A percentile compares a stretch with the other conserved stretches of the same genome.
Evolutionary conservation across 495 filamentous ascomycete species (phyloP).

Genomic region (Aspergillus bertholletiae): DNA sequence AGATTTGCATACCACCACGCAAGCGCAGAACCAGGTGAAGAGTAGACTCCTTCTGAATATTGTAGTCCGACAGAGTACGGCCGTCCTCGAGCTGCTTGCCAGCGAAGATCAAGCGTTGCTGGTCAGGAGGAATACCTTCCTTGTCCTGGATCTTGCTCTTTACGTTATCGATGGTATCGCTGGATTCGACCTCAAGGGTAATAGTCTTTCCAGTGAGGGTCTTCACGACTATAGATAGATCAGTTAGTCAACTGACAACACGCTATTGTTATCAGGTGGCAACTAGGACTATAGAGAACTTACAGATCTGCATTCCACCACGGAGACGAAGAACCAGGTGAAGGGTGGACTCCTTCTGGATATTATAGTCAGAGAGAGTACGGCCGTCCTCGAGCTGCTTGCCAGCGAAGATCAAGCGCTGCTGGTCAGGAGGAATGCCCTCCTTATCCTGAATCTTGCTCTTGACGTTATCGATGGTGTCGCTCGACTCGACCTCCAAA

Average conservation of each 20-base stretch:
- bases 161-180: slow-evolving; percentile 95
- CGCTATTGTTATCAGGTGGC: slow-evolving; percentile 9
- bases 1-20: slow-evolving; percentile 72
- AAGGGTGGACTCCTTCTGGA: slow-evolving; percentile 96
- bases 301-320: slow-evolving; percentile 98
- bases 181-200: slow-evolving; percentile 95
- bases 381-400: slow-evolving; percentile 98
- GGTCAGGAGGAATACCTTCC: slow-evolving; percentile 74
- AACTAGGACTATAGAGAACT: slow-evolving; percentile 27
- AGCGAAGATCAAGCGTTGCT: slow-evolving; percentile 72
- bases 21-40: slow-evolving; percentile 69
- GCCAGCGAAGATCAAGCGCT: slow-evolving; percentile 97
- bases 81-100: slow-evolving; percentile 72
- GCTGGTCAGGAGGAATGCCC: slow-evolving; percentile 95
- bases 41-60: slow-evolving; percentile 71
- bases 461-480: slow-evolving; percentile 99
- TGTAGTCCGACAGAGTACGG: slow-evolving; percentile 69
- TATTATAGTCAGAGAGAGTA: slow-evolving; percentile 96
- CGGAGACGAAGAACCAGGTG: slow-evolving; percentile 96
- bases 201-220: slow-evolving; percentile 97
- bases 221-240: slow-evolving; percentile 61
- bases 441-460: slow-evolving; percentile 99
- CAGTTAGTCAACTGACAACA: slow-evolving; percentile 17
- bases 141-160: slow-evolving; percentile 79
- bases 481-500: slow-evolving; percentile 95